A percentile compares a stretch with the other conserved stretches of the same genome.
phyloP scores from a whole-genome alignment of 441 rosid genomes.

The Populus hybrid region DNA sequence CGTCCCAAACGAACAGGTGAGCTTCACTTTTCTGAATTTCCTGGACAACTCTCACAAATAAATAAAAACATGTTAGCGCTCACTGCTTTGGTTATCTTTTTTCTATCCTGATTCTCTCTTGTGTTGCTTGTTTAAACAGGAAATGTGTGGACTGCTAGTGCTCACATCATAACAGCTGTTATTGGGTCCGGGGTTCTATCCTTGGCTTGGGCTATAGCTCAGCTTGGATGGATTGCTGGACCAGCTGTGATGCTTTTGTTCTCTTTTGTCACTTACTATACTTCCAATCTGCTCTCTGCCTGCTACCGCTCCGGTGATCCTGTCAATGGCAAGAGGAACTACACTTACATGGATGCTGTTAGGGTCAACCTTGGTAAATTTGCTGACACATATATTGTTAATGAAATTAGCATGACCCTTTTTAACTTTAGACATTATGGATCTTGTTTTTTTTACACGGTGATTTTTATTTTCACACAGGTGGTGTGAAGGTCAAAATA shows the following conservation, averaged over 20 bases:
- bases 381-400: background rate
- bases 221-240: slow-evolving; percentile 93
- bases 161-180: slow-evolving; percentile 83
- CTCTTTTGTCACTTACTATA: slow-evolving; percentile 67
- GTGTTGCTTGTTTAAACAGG: slow-evolving; percentile 34
- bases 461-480: slow-evolving; percentile 29
- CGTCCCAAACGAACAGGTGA: slow-evolving; percentile 69
- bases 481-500: slow-evolving; percentile 55
- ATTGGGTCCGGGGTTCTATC: slow-evolving; percentile 89
- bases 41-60: too few relatives aligned
- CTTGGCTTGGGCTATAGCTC: slow-evolving; percentile 80
- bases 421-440: background rate
- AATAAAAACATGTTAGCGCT: background rate
- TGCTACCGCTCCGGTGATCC: slow-evolving; percentile 79
- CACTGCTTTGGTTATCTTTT: background rate
- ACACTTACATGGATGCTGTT: slow-evolving; percentile 83
- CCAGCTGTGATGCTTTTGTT: slow-evolving; percentile 68
- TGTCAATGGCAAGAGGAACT: slow-evolving; percentile 64
- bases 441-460: background rate
- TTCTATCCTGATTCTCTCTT: background rate
- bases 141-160: slow-evolving; percentile 77
- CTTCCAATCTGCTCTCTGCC: slow-evolving; percentile 60
- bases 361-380: slow-evolving; percentile 54
- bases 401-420: background rate
- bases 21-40: background rate